phyloP scores from a whole-genome alignment of 768 basidiomycete genomes.

The Kwoniella heveanensis region DNA sequence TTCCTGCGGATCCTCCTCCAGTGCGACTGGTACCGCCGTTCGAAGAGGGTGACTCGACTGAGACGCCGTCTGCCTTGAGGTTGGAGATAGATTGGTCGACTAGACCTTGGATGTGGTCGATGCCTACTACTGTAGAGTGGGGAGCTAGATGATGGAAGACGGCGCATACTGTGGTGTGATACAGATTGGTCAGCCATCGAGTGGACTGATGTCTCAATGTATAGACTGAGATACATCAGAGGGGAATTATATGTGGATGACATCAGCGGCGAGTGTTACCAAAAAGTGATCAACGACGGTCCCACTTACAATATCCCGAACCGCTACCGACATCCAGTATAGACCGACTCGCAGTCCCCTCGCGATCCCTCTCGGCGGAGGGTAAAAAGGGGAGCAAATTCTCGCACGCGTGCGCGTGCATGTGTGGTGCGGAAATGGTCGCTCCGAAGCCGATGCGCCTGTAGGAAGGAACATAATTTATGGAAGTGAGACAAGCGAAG shows the following conservation, averaged over 20 bases:
- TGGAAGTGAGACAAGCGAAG: no score
- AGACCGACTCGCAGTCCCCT: slow-evolving; percentile 60
- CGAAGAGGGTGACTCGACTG: slow-evolving; percentile 55
- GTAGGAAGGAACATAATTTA: no score
- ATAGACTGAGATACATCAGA: no score
- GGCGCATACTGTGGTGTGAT: slow-evolving; percentile 58
- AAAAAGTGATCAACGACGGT: no score
- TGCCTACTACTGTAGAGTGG: slow-evolving; percentile 67
- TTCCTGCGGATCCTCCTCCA: no score
- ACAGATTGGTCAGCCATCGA: not conserved
- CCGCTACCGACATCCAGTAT: slow-evolving; percentile 92
- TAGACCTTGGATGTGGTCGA: slow-evolving; percentile 85
- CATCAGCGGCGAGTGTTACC: no score
- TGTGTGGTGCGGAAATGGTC: slow-evolving; percentile 95
- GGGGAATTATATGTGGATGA: no score
- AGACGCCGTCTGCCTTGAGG: slow-evolving; percentile 65
- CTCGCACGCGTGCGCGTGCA: slow-evolving; percentile 88
- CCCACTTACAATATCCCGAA: slow-evolving; percentile 66
- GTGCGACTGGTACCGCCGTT: no score
- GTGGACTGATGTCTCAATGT: no score
- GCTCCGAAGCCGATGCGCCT: slow-evolving; percentile 79
- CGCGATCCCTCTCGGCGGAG: slow-evolving; percentile 52
- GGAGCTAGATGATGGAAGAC: slow-evolving; percentile 75
- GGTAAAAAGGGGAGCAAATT: slow-evolving; percentile 70
- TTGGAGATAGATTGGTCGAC: slow-evolving; percentile 67